Evolutionary conservation across 768 basidiomycete genomes (phyloP).

Genomic region (Lepiota brunneoincarnata): DNA sequence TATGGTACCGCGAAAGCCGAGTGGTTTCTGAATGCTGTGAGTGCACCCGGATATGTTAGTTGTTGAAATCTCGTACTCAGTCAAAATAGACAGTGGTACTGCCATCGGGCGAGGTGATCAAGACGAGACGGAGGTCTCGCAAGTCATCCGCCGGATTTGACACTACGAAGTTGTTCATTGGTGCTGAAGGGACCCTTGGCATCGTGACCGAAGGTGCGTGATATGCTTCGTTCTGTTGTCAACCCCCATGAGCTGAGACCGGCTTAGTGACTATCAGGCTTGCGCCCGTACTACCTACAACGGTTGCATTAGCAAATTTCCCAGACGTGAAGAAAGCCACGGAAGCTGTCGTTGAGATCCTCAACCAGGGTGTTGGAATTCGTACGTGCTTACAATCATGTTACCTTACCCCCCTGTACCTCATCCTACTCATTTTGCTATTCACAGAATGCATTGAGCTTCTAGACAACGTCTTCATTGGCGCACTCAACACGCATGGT

Average conservation of each 20-base stretch:
- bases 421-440: not conserved
- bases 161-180: constrained; percentile 81
- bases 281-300: constrained; percentile 78
- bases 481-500: constrained; percentile 55
- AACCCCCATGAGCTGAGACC: not conserved
- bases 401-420: constrained; percentile 1
- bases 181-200: constrained; percentile 77
- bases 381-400: constrained; percentile 43
- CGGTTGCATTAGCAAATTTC: constrained; percentile 81
- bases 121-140: constrained; percentile 73
- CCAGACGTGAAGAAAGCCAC: constrained; percentile 72
- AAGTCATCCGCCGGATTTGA: constrained; percentile 92
- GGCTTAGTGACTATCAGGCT: constrained; percentile 71
- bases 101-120: constrained; percentile 86
- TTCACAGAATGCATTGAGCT: constrained; percentile 78
- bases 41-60: constrained; percentile 1
- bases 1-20: constrained; percentile 90
- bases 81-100: constrained; percentile 75
- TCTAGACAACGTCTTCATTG: constrained; percentile 70
- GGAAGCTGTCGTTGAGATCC: constrained; percentile 69
- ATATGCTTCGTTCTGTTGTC: not conserved
- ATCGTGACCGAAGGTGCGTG: constrained; percentile 79
- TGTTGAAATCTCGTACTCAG: not conserved
- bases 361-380: constrained; percentile 71
- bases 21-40: constrained; percentile 85